These are phyloP conservation scores for Crithidia sp. DNA, from an alignment of 208 protist genomes.

Conservation along the genomic window DNA sequence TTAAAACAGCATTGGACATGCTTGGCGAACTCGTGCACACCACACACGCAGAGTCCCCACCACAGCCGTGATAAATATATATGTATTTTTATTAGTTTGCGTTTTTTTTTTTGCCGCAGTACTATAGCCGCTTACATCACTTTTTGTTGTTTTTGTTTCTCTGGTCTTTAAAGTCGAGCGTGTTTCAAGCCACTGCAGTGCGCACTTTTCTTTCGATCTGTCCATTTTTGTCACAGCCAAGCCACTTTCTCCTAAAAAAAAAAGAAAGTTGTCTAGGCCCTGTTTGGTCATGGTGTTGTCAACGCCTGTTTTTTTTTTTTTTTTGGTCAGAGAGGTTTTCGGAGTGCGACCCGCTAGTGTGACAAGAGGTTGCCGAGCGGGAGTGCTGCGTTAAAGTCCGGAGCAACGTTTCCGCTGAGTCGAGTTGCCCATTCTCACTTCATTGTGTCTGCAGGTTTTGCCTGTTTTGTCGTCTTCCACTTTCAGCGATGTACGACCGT, in stretches of 20 bases:
- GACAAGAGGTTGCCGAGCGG: too few species aligned
- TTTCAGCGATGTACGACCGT: too few species aligned
- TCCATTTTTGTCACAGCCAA: not conserved
- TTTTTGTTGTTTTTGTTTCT: not conserved
- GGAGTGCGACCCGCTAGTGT: too few species aligned
- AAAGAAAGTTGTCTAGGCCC: not conserved
- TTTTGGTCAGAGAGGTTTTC: not conserved
- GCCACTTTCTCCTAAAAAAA: not conserved
- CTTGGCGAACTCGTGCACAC: slow-evolving; percentile 33
- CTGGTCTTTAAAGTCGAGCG: not conserved
- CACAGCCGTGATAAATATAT: not conserved
- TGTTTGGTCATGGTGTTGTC: too few species aligned
- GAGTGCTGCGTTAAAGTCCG: too few species aligned
- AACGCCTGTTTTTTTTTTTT: not conserved
- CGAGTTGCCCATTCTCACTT: too few species aligned
- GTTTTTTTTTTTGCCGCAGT: slow-evolving; percentile 1
- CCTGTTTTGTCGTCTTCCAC: too few species aligned
- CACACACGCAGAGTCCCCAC: not conserved
- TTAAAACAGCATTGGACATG: slow-evolving; percentile 50
- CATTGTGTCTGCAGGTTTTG: too few species aligned
- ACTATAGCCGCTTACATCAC: not conserved
- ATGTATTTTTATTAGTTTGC: not conserved
- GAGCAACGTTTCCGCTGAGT: too few species aligned
- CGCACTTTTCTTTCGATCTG: not conserved
- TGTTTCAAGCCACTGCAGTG: not conserved